Evolutionary conservation across 441 rosid genomes (phyloP), one percentile per base, ranked within the genome.

Genomic region (Daphne laureola): DNA sequence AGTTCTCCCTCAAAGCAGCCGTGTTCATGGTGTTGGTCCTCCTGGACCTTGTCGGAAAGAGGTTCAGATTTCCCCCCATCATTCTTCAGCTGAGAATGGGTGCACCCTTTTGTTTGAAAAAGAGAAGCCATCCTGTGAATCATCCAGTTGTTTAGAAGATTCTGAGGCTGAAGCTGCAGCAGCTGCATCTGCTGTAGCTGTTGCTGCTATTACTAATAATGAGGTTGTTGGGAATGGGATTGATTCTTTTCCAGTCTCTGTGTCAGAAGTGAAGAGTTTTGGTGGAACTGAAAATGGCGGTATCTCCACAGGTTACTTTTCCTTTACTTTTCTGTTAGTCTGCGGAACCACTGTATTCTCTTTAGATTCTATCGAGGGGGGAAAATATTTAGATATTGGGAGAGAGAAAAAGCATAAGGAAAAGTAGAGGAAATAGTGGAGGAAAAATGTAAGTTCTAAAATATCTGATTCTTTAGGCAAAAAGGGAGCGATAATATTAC

Each of bases 101-200:
- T 73, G 81, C 75, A 65, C 76, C 44, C 69, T 85, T 58, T 87
- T 82, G 72, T 87, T 82, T 70, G 89, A 79, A 61, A 90, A 87
- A 64, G 86, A 79, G 62, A 79, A 84, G 52, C 77, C 65, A 53
- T 53, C 71, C n/a, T 69, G 54, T 56, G 84, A 78, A 53, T 62
- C 91, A 59, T 77, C 84, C 61, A 66, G 59, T 64, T 76, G 63
- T 69, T 49, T 84, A 61, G 90, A 79, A 73, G 94, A 80, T 70
- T 73, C 84, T 63, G 97, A 83, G 74, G 93, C 95, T 48, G 87
- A 69, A 68, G 83, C 82, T 4, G 92, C 84, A 74, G 92, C 97
- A 23, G 95, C 97, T 66, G 95, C 99, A 50, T 87, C 95, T 17
- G 92, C 97, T 27, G 72, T 90, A 66, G 95, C 94, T 66, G 97